Conservation (phyloP, 805 yeast species). For the Ascoidea asiatica region DNA sequence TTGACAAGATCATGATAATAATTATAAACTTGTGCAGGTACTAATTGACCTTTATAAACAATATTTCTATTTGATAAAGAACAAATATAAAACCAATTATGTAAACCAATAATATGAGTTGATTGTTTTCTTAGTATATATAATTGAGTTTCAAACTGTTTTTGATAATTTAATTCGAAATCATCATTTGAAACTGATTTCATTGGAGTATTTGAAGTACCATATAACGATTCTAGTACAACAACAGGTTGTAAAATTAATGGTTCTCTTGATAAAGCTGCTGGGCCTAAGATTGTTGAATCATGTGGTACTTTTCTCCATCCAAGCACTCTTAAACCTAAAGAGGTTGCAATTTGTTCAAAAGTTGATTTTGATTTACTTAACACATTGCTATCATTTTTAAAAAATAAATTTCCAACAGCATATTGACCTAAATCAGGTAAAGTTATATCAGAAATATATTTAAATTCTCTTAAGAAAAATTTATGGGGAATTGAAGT, state of each 20-base stretch:
- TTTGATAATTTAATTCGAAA: conserved; percentile 41
- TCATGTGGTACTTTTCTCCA: conserved; percentile 96
- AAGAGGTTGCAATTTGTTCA: conserved; percentile 62
- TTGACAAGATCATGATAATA: conserved; percentile 88
- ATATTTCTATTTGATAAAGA: conserved; percentile 80
- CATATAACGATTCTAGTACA: conserved; percentile 40
- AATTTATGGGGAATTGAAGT: conserved; percentile 85
- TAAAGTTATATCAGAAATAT: conserved; percentile 48
- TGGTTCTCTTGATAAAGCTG: conserved; percentile 89
- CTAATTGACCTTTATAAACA: conserved; percentile 95
- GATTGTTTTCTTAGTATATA: conserved; percentile 82
- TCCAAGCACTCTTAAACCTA: conserved; percentile 75
- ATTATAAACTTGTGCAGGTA: conserved; percentile 90
- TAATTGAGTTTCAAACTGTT: conserved; percentile 68
- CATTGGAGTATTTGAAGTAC: conserved; percentile 10
- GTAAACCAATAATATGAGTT: conserved; percentile 81
- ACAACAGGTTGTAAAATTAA: conserved; percentile 86
- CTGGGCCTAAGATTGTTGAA: conserved; percentile 89
- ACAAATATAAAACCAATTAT: conserved; percentile 96
- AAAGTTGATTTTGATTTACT: conserved; percentile 62
- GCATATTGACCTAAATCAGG: conserved; percentile 86
- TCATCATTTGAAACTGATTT: conserved; percentile 31
- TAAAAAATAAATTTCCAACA: conserved; percentile 88
- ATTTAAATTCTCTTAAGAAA: conserved; percentile 70
- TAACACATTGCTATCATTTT: conserved; percentile 61